Evolutionary conservation across 2,329 filamentous ascomycete genomes (phyloP).

Genomic region (Beauveria pseudobassiana): DNA sequence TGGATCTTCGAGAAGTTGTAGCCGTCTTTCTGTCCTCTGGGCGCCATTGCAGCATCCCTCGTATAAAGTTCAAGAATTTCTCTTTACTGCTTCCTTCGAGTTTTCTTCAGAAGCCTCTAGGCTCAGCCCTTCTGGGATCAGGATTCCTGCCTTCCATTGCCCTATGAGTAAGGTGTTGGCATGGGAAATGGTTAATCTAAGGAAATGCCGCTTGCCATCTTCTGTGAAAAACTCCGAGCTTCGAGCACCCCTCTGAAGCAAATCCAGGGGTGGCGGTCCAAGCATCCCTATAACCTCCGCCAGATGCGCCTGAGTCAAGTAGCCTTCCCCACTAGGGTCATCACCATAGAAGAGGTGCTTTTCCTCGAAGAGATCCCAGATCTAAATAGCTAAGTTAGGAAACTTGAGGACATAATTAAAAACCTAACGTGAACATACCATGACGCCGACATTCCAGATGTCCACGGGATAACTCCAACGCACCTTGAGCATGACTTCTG

Average conservation of each 20-base stretch:
- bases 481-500: constrained; percentile 19
- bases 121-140: not conserved
- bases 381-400: too few species aligned
- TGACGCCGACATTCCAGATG: constrained; percentile 18
- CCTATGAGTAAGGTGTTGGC: not conserved
- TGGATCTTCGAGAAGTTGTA: constrained; percentile 8
- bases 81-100: constrained; percentile 10
- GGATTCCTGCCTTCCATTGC: not conserved
- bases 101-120: not conserved
- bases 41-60: constrained; percentile 20
- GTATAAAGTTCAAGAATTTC: constrained; percentile 16
- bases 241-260: constrained; percentile 12
- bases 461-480: constrained; percentile 20
- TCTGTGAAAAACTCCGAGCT: constrained; percentile 13
- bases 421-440: constrained; percentile 7
- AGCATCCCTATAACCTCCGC: constrained; percentile 19
- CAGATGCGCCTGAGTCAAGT: constrained; percentile 16
- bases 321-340: too few species aligned
- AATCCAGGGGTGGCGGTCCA: constrained; percentile 16
- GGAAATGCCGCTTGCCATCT: not conserved
- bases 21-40: constrained; percentile 21
- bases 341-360: too few species aligned
- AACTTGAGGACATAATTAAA: too few species aligned
- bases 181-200: too few species aligned
- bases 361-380: too few species aligned